Percentiles rank a stretch among this genome's conserved stretches.
These are phyloP conservation scores for Colletotrichum sp. DNA, from an alignment of 2,329 filamentous ascomycete genomes.

Conservation along the genomic window DNA sequence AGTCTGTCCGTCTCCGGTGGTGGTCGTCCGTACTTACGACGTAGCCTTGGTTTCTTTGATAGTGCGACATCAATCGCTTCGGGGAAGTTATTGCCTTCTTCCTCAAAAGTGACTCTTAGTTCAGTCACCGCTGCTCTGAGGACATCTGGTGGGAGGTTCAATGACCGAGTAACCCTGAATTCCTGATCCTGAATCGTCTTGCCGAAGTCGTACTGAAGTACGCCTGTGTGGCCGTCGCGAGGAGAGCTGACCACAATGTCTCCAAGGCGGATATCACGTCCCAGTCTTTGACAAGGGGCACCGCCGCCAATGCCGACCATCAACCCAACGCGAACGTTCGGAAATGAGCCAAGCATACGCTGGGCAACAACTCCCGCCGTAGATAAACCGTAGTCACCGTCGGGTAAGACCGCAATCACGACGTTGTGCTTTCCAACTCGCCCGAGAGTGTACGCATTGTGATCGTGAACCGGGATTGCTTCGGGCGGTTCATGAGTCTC, in stretches of 20 bases:
- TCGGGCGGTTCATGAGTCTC: background rate
- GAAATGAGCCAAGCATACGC: constrained; percentile 15
- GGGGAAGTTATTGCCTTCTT: background rate
- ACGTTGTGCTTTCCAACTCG: constrained; percentile 26
- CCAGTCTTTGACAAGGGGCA: constrained; percentile 28
- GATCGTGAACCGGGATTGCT: constrained; percentile 20
- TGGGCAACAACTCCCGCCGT: constrained; percentile 22
- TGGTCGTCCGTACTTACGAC: background rate
- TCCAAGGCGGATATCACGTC: constrained; percentile 36
- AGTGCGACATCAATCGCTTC: background rate
- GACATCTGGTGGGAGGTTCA: background rate
- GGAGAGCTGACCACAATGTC: background rate
- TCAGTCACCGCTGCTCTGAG: background rate
- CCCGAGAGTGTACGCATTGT: constrained; percentile 29
- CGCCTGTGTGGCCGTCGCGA: background rate
- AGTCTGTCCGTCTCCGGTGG: background rate
- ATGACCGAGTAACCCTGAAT: background rate
- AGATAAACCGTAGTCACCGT: constrained; percentile 19
- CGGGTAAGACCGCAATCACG: constrained; percentile 28
- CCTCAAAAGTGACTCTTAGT: background rate
- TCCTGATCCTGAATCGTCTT: constrained; percentile 13
- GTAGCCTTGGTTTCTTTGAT: background rate
- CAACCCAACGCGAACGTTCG: background rate
- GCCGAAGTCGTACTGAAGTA: constrained; percentile 20
- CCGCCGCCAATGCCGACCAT: constrained; percentile 36